These are phyloP conservation scores for Luzula sylvatica DNA, from an alignment of 176 grass and related monocot species.

Conservation along the genomic window DNA sequence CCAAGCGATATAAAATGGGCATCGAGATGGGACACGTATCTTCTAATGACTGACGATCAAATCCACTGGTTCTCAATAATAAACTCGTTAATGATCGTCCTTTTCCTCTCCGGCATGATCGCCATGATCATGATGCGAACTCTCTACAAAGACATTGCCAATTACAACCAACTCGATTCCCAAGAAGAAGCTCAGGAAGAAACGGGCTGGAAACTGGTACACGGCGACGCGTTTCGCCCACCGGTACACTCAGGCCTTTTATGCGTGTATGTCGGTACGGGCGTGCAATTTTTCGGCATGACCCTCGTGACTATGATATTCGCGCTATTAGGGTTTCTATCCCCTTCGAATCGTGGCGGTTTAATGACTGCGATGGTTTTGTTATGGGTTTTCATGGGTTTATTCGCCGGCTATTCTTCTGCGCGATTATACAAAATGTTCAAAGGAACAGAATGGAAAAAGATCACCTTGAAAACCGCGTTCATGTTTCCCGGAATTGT, in stretches of 20 bases:
- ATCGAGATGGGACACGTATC: slow-evolving; percentile 40
- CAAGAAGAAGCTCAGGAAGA: slow-evolving; percentile 48
- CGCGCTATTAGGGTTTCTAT: slow-evolving; percentile 32
- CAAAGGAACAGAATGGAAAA: slow-evolving; percentile 44
- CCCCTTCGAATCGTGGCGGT: slow-evolving; percentile 37
- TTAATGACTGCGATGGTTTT: slow-evolving; percentile 44
- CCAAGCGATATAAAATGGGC: slow-evolving; percentile 40
- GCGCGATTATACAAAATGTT: slow-evolving; percentile 40
- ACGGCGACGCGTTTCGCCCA: slow-evolving; percentile 36
- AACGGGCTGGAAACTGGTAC: slow-evolving; percentile 40
- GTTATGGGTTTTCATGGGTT: slow-evolving; percentile 44
- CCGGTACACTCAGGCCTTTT: slow-evolving; percentile 32
- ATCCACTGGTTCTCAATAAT: slow-evolving; percentile 50
- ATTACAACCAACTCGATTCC: slow-evolving; percentile 40
- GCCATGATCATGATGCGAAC: slow-evolving; percentile 49
- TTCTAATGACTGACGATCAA: slow-evolving; percentile 36
- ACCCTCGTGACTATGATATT: slow-evolving; percentile 39
- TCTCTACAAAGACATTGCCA: slow-evolving; percentile 43
- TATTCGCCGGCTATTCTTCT: slow-evolving; percentile 36
- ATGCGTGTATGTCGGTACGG: slow-evolving; percentile 42
- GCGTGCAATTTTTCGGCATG: slow-evolving; percentile 38
- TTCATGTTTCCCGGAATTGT: slow-evolving; percentile 48
- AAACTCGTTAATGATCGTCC: slow-evolving; percentile 45
- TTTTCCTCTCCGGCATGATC: slow-evolving; percentile 42
- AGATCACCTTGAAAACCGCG: slow-evolving; percentile 44